Evolutionary conservation across 2,329 filamentous ascomycete genomes (phyloP).

Genomic region (Neonectria sp.): DNA sequence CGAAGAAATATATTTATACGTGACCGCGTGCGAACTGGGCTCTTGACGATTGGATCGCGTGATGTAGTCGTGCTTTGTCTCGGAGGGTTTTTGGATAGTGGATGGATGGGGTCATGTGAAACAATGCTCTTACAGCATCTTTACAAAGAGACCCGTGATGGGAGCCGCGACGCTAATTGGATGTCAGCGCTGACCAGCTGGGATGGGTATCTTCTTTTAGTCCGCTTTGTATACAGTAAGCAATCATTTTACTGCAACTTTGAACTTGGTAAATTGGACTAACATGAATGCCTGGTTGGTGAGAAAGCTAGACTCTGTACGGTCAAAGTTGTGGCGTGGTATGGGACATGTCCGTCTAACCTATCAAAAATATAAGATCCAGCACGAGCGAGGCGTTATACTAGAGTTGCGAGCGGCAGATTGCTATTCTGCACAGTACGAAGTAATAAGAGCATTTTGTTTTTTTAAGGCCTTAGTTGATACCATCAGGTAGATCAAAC

Average conservation of each 20-base stretch:
- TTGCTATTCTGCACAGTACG: too few species aligned
- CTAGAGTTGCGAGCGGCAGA: too few species aligned
- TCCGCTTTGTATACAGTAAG: neutral
- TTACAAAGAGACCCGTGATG: constrained; percentile 3
- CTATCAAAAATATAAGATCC: too few species aligned
- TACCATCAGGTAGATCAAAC: too few species aligned
- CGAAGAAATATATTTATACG: constrained; percentile 14
- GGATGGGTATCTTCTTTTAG: neutral
- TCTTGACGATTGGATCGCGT: constrained; percentile 10
- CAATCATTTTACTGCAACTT: too few species aligned
- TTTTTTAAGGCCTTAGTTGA: too few species aligned
- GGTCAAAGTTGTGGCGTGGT: too few species aligned
- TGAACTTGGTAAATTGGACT: neutral
- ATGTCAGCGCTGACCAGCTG: neutral
- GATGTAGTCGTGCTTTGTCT: constrained; percentile 8
- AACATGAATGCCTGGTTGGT: neutral
- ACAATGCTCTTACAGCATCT: constrained; percentile 10
- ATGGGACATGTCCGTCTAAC: too few species aligned
- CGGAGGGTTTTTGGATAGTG: constrained; percentile 2
- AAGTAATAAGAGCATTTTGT: too few species aligned
- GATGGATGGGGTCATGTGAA: constrained; percentile 24
- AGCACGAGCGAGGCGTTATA: too few species aligned
- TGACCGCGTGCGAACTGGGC: constrained; percentile 19
- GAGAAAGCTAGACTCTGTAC: too few species aligned
- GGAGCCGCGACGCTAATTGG: constrained; percentile 2